Conservation (phyloP, 768 basidiomycete species). For the Mycena galericulata region DNA sequence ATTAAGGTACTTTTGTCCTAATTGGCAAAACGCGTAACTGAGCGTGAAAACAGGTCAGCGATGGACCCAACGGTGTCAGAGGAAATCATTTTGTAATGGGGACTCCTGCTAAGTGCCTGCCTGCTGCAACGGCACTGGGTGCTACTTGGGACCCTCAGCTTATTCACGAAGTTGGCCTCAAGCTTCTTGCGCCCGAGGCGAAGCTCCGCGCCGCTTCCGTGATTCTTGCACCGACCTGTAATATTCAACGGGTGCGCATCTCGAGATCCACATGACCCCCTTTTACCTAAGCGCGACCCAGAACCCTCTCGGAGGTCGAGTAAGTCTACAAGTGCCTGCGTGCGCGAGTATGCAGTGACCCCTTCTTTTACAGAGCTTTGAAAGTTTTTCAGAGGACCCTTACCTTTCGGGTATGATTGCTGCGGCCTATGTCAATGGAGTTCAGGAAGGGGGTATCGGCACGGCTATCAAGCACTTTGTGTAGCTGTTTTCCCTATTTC, state of each 20-base stretch:
- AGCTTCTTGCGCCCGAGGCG: constrained; percentile 77
- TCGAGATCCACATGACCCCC: not conserved
- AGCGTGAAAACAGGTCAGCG: constrained; percentile 65
- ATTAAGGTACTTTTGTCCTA: constrained; percentile 62
- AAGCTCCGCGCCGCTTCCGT: constrained; percentile 77
- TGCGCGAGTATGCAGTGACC: not conserved
- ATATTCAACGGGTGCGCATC: constrained; percentile 76
- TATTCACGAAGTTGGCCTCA: constrained; percentile 69
- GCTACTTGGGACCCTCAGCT: constrained; percentile 80
- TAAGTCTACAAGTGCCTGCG: constrained; percentile 41
- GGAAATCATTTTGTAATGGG: constrained; percentile 87
- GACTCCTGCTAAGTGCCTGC: constrained; percentile 83
- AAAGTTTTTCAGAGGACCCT: constrained; percentile 86
- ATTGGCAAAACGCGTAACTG: not conserved
- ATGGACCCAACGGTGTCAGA: constrained; percentile 82
- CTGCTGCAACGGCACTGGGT: constrained; percentile 79
- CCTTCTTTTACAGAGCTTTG: constrained; percentile 64
- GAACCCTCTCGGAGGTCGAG: constrained; percentile 80
- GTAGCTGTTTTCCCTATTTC: constrained; percentile 48
- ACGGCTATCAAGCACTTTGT: constrained; percentile 87
- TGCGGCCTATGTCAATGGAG: constrained; percentile 79
- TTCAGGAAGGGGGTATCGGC: constrained; percentile 82
- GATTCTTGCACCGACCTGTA: constrained; percentile 84
- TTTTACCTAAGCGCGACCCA: constrained; percentile 38
- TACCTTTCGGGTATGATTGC: constrained; percentile 77